Evolutionary conservation across 768 basidiomycete species (phyloP), one percentile per base, ranked within the genome.

Genomic region (Phylloporus rhodoxanthus): DNA sequence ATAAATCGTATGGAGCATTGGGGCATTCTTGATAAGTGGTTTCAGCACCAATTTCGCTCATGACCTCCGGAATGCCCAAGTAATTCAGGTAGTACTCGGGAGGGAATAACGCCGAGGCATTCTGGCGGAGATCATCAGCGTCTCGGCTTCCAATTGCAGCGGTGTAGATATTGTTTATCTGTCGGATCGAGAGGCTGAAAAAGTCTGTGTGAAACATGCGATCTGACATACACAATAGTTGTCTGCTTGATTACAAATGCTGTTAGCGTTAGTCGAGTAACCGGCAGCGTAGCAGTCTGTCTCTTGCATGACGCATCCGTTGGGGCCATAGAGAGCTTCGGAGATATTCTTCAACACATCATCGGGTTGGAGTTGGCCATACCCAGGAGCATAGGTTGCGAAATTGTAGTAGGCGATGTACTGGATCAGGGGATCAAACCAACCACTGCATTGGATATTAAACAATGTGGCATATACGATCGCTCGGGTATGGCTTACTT

Each of bases 381-480:
- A 85, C 13, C 82, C 81, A 8, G 84, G 84, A 0, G 84, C 84
- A 34, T 81, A 60, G 0, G 73, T 75, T 0, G 81, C 80, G 49
- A 84, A 85, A 36, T 72, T 71, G 49, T 84, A 70, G 50, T 79
- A 84, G 9, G 82, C 78, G 52, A 81, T 56, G 54, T 80, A 78
- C 56, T 85, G 84, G 38, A 84, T 72, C 26, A 84, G 68, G 1
- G 84, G 82, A 52, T 85, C 84, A 47, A 73, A 79, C 82, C 82
- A 83, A 34, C 82, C 82, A 54, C 82, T 84, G 43, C 11, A 33
- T 13, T 25, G 26, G 37, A 13, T 25, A 28, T 1, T 47, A 15
- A 45, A 44, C 36, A 17, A 5, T 13, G 6, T 33, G 1, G 38
- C 26, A 43, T 11, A 21, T 5, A 2, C 8, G 11, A 14, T 5